A percentile compares a stretch with the other conserved stretches of the same genome.
phyloP scores from a whole-genome alignment of 495 filamentous ascomycete genomes.

The Lasiosphaeris hirsuta region DNA sequence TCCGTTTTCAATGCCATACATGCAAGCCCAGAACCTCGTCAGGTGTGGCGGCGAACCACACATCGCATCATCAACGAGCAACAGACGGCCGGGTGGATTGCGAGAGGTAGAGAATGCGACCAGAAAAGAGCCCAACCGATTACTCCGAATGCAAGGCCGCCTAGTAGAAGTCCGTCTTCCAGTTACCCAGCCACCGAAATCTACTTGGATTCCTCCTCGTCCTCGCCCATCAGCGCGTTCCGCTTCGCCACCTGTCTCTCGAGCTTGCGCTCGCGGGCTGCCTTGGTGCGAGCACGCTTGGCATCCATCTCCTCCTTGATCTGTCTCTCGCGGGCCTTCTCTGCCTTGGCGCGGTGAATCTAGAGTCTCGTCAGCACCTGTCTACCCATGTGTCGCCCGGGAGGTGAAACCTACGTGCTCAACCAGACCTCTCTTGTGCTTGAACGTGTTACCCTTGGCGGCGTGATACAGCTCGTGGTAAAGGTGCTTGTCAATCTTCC shows the following conservation, averaged over 20 bases:
- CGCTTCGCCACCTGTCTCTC: slow-evolving; percentile 88
- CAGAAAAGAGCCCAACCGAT: slow-evolving; percentile 53
- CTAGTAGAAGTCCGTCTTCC: slow-evolving; percentile 38
- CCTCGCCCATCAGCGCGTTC: slow-evolving; percentile 71
- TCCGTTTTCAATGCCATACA: slow-evolving; percentile 56
- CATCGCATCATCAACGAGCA: slow-evolving; percentile 21
- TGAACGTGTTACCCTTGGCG: slow-evolving; percentile 99
- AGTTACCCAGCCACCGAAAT: slow-evolving; percentile 34
- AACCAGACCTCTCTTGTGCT: slow-evolving; percentile 99
- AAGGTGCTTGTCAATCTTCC: slow-evolving; percentile 99
- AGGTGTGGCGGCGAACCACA: slow-evolving; percentile 23
- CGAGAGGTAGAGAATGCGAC: slow-evolving; percentile 42
- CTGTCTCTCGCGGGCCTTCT: slow-evolving; percentile 88
- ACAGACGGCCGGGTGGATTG: slow-evolving; percentile 27
- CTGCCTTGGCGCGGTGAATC: slow-evolving; percentile 99
- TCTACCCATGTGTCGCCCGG: not conserved
- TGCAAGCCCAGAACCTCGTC: slow-evolving; percentile 36
- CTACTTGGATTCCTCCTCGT: slow-evolving; percentile 57
- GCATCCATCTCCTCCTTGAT: slow-evolving; percentile 99
- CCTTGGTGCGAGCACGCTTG: slow-evolving; percentile 99
- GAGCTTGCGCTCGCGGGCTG: slow-evolving; percentile 91
- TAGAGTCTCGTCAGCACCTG: slow-evolving; percentile 38
- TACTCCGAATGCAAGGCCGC: slow-evolving; percentile 55
- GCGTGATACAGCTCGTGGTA: slow-evolving; percentile 99
- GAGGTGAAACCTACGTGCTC: slow-evolving; percentile 81